Evolutionary conservation across 2,329 filamentous ascomycete genomes (phyloP), one percentile per base, ranked within the genome.

Genomic region (Colletotrichum sidae): DNA sequence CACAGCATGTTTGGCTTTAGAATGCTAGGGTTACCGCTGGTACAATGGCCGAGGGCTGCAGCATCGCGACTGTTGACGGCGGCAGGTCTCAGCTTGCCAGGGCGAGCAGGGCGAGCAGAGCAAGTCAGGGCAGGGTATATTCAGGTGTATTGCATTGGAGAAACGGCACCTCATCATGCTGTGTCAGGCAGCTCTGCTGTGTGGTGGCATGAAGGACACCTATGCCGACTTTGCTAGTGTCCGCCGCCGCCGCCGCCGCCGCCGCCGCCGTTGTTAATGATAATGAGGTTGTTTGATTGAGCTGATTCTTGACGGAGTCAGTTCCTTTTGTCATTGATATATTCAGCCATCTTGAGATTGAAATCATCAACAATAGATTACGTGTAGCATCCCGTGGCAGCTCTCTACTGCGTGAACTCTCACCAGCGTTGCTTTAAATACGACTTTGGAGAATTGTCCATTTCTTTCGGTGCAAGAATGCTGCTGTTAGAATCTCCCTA

Each of bases 91-190:
- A 55, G 56, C 51, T 25, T 25, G 25, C 25, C 25, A 25, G 25
- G 25, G 25, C 25, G 5, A 25, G 25, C 25, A 25, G 25, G 25
- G 25, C 25, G 25, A 25, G 25, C 25, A 25, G 25, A 5, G 15
- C 9, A 60, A 55, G 57, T 45, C 50, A 60, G 61, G 56, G 61
- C 57, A 59, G 45, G 46, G 35, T 45, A 50, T 45, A n/a, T 45
- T 12, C 25, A 25, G 9, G 38, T 41, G 38, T 13, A 41, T 41
- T 41, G 38, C 38, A 13, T 41, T 41, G 38, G 38, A 41, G 38
- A 41, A 41, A 41, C 38, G 38, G 38, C 38, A 41, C 38, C 9
- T 9, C 38, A 41, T 41, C 38, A 41, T 41, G 38, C 38, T 6
- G 9, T 13, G 38, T 41, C 38, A 41, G 38, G 6, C 38, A 41